These are phyloP conservation scores for Leishmania lainsoni DNA, from an alignment of 208 protist species.

Conservation along the genomic window DNA sequence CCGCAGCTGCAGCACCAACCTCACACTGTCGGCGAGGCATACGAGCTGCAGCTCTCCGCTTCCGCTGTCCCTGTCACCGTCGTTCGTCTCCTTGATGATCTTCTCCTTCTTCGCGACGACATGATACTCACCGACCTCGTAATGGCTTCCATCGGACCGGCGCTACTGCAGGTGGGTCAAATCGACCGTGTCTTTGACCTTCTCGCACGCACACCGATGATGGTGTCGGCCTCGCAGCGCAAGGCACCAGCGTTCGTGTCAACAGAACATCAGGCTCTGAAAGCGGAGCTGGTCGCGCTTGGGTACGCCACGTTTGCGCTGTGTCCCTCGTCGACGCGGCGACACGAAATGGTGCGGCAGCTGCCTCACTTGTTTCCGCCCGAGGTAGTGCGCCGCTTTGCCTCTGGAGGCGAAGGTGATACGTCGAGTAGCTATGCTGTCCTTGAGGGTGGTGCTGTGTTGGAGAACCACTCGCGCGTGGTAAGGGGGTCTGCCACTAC, in stretches of 20 bases:
- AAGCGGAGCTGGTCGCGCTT: conserved; percentile 26
- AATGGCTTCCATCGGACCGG: conserved; percentile 50
- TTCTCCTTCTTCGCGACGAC: conserved; percentile 75
- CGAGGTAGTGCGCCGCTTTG: conserved; percentile 47
- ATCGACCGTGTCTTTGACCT: conserved; percentile 60
- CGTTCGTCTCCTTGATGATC: conserved; percentile 56
- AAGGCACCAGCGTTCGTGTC: conserved; percentile 24
- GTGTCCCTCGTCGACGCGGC: conserved; percentile 26
- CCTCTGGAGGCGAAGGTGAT: conserved; percentile 4
- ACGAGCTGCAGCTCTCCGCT: conserved; percentile 25
- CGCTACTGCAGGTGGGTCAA: conserved; percentile 70
- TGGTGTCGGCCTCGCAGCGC: conserved; percentile 35
- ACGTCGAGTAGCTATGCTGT: conserved; percentile 6
- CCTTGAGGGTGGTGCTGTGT: conserved; percentile 19
- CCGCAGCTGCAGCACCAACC: background rate
- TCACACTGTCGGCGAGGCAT: background rate
- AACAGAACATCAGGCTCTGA: conserved; percentile 4
- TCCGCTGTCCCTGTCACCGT: conserved; percentile 36
- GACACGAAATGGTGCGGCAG: conserved; percentile 41
- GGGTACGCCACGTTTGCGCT: conserved; percentile 56
- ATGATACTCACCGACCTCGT: conserved; percentile 67
- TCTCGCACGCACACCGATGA: conserved; percentile 47
- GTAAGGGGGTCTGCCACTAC: background rate
- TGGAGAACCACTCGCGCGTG: background rate
- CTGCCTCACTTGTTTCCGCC: conserved; percentile 72